These are phyloP conservation scores for Discostella stelligera DNA, from an alignment of 352 stramenopile genomes.

Conservation along the genomic window DNA sequence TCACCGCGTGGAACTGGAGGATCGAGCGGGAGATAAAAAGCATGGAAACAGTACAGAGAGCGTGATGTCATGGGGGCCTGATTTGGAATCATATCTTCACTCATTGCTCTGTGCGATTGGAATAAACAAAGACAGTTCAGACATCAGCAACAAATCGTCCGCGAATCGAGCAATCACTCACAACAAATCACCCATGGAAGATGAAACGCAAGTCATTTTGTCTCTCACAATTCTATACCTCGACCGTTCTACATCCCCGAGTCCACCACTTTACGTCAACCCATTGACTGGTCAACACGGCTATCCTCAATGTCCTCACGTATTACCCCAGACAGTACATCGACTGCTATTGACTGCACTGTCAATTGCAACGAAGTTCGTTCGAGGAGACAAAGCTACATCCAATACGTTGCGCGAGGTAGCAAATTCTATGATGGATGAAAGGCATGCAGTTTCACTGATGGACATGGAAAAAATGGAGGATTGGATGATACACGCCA, in stretches of 20 bases:
- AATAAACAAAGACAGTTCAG: constrained; percentile 11
- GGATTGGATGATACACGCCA: constrained; percentile 33
- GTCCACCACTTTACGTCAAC: constrained; percentile 12
- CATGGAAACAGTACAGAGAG: constrained; percentile 2
- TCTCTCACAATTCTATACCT: constrained; percentile 33
- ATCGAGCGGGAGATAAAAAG: neutral
- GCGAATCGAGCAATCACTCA: neutral
- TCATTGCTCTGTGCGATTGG: constrained; percentile 28
- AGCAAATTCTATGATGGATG: constrained; percentile 23
- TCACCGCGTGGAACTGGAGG: constrained; percentile 14
- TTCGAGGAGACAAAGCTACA: constrained; percentile 10
- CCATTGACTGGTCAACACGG: constrained; percentile 20
- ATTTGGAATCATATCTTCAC: constrained; percentile 35
- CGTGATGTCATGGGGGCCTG: constrained; percentile 25
- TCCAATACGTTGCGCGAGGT: constrained; percentile 10
- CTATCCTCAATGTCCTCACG: constrained; percentile 27
- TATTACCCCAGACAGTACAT: constrained; percentile 41
- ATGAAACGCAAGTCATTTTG: constrained; percentile 37
- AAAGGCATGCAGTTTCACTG: constrained; percentile 21
- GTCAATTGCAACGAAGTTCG: constrained; percentile 19
- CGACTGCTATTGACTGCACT: constrained; percentile 32
- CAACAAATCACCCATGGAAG: constrained; percentile 25
- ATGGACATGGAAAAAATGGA: constrained; percentile 34
- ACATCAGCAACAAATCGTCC: neutral
- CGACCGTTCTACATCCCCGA: constrained; percentile 18